Conservation (phyloP, 768 basidiomycete genomes). For the Mycena vitilis region DNA sequence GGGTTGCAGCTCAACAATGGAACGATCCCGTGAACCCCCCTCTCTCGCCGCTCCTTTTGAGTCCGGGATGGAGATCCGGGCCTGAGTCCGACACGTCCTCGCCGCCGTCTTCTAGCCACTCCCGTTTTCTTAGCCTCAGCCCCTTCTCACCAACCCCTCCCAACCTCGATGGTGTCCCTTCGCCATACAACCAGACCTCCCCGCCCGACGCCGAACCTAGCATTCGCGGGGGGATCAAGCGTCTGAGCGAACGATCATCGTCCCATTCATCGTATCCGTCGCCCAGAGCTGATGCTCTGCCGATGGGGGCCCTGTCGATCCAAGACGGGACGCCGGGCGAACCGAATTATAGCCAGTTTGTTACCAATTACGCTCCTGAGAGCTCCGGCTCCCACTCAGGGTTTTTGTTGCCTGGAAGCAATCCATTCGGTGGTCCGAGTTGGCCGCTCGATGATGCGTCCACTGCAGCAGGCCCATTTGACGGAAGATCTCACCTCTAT, state of each 20-base stretch:
- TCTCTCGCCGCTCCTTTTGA: neutral
- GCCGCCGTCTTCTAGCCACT: slow-evolving; percentile 1
- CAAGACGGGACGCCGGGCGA: neutral
- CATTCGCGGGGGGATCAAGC: neutral
- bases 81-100: slow-evolving; percentile 9
- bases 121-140: neutral
- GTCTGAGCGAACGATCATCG: neutral
- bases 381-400: neutral
- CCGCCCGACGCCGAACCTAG: neutral
- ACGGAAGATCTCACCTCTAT: neutral
- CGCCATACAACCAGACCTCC: neutral
- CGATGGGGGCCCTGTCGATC: neutral
- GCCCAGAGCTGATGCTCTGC: neutral
- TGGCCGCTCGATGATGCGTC: no score
- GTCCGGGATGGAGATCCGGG: neutral
- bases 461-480: no score
- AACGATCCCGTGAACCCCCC: neutral
- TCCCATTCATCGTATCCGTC: neutral
- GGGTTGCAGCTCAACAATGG: no score
- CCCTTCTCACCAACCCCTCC: neutral
- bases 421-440: no score
- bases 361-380: neutral
- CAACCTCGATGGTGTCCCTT: neutral
- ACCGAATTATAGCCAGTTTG: neutral
- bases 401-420: no score